A percentile compares a stretch with the other conserved stretches of the same genome.
Evolutionary conservation across 2,329 filamentous ascomycete species (phyloP).

Genomic region (Sarocladium strictum): DNA sequence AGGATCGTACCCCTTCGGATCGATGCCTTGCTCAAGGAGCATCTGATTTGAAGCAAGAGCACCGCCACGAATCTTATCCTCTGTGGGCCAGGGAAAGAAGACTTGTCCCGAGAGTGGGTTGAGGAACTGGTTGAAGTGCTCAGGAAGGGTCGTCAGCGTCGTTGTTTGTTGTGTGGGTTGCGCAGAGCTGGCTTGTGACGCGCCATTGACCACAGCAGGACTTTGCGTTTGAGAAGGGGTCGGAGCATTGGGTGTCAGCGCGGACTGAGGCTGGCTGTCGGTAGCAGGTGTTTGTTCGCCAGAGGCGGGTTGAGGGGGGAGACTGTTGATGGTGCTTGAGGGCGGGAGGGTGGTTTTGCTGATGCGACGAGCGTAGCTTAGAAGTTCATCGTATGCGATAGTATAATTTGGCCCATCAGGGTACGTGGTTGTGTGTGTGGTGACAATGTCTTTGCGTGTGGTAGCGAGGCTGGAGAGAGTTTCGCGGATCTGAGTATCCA

Average conservation of each 20-base stretch:
- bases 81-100: slow-evolving; percentile 75
- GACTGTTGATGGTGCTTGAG: slow-evolving; percentile 39
- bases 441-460: slow-evolving; percentile 66
- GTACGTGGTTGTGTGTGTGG: slow-evolving; percentile 52
- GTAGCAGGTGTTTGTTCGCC: background rate
- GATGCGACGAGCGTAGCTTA: slow-evolving; percentile 73
- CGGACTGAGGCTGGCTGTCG: slow-evolving; percentile 18
- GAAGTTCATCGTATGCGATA: slow-evolving; percentile 66
- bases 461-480: slow-evolving; percentile 64
- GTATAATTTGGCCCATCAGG: slow-evolving; percentile 44
- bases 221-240: slow-evolving; percentile 29
- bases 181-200: slow-evolving; percentile 8
- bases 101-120: slow-evolving; percentile 50
- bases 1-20: slow-evolving; percentile 56
- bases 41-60: slow-evolving; percentile 60
- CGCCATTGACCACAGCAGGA: slow-evolving; percentile 27
- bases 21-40: slow-evolving; percentile 55
- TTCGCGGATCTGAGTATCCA: slow-evolving; percentile 68
- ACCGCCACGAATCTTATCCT: slow-evolving; percentile 63
- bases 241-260: slow-evolving; percentile 25
- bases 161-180: slow-evolving; percentile 24
- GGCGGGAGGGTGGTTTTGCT: slow-evolving; percentile 73
- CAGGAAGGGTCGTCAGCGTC: slow-evolving; percentile 38
- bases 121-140: slow-evolving; percentile 40
- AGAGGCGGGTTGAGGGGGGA: slow-evolving; percentile 14